Base-by-base conservation (phyloP, 208 protist genomes). In the Leishmania lainsoni region DNA sequence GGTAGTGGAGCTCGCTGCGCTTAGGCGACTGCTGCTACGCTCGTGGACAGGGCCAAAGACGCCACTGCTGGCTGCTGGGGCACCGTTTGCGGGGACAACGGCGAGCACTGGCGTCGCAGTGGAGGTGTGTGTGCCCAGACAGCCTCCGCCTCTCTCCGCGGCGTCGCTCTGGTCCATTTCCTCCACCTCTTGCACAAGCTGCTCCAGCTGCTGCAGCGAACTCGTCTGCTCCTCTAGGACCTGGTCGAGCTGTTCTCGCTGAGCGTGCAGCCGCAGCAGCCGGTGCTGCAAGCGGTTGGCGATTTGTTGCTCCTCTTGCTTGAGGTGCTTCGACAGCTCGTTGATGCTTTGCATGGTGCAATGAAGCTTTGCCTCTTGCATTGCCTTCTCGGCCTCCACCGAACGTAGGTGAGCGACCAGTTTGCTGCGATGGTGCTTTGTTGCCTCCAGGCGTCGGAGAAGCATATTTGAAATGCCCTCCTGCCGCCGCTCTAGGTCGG, bases 391-490 rank as follows among this genome's bases (percentile, higher is more conserved):
- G 9, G 78, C 71, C 78, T 92, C 89, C 59, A 89, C 81, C 26
- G 79, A 61, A 20, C 88, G 82, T 48, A 95, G 83, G 56, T 87
- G 79, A 1, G 74, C 69, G 48, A 88, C 78, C 5, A 95, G 87
- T 22, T 90, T 78, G 12, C 61, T 75, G 49, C 92, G 92, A 59
- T 88, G 82, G 1, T 80, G 84, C 81, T 91, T 90, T 45, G 89
- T 88, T 0, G 69, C 76, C 54, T 92, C 86, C 4, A 95, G 80
- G 49, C 88, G 89, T 26, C 91, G 92, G 77, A 93, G 87, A n/a
- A 97, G 84, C 56, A 80, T 85, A 80, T 95, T 95, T 35, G 89
- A 83, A 51, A 93, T 95, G 81, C 83, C 88, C 80, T 97, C 92
- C 82, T 94, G 92, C 69, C 91, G 85, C 29, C 89, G 84, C 73